Evolutionary conservation across 1,284 basidiomycete species (phyloP).

Genomic region (Rhodotorula sp.): DNA sequence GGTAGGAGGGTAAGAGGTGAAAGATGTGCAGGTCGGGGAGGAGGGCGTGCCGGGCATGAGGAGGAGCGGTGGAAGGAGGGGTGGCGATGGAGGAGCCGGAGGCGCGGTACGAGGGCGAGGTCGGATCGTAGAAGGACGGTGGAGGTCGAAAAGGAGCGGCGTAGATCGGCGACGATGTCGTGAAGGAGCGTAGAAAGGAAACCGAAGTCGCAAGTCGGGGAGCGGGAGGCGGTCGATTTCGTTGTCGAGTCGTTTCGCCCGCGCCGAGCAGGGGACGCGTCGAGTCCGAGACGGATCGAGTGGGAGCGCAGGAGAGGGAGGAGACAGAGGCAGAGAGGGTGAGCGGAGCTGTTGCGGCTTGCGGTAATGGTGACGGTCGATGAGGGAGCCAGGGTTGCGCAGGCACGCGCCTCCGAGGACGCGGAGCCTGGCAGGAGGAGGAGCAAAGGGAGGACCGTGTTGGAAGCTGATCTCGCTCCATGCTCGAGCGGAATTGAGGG

Average conservation of each 20-base stretch:
- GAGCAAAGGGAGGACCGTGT: neutral
- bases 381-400: neutral
- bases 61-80: neutral
- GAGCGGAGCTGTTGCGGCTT: neutral
- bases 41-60: neutral
- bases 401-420: neutral
- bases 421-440: neutral
- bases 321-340: neutral
- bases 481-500: neutral
- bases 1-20: slow-evolving; percentile 19
- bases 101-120: neutral
- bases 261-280: neutral
- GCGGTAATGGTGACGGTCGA: neutral
- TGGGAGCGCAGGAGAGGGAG: neutral
- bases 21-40: slow-evolving; percentile 19
- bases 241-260: neutral
- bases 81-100: neutral
- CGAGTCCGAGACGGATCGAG: neutral
- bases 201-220: neutral
- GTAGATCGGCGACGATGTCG: neutral
- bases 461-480: slow-evolving; percentile 7
- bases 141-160: slow-evolving; percentile 6
- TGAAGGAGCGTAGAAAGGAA: neutral
- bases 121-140: slow-evolving; percentile 7
- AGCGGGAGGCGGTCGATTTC: neutral